Conservation (phyloP, 352 stramenopile species). For the Hyaloperonospora arabidopsidis region DNA sequence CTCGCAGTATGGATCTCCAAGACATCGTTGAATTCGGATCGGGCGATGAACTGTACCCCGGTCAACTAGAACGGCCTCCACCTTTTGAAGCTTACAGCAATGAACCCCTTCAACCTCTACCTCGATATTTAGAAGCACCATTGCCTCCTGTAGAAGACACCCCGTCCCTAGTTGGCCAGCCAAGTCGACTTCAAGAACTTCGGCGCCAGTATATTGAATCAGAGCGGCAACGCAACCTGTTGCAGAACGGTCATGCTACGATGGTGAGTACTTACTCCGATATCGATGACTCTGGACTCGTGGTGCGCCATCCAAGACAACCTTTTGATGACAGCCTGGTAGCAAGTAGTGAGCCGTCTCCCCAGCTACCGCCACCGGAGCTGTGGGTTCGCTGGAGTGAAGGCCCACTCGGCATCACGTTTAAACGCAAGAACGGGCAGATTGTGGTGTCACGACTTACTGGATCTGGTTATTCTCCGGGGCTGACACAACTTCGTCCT, state of each 20-base stretch:
- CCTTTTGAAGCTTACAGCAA: constrained; percentile 25
- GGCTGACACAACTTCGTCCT: constrained; percentile 52
- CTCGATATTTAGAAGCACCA: constrained; percentile 12
- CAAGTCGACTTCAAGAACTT: constrained; percentile 42
- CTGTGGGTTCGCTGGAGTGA: constrained; percentile 69
- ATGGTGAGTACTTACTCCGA: constrained; percentile 59
- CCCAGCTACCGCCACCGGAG: constrained; percentile 40
- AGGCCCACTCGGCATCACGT: constrained; percentile 68
- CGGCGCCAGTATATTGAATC: constrained; percentile 65
- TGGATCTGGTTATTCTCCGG: constrained; percentile 52
- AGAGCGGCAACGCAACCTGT: constrained; percentile 49
- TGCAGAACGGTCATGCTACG: constrained; percentile 22
- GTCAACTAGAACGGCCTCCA: constrained; percentile 18
- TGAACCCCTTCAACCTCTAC: constrained; percentile 13
- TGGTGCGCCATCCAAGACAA: constrained; percentile 29
- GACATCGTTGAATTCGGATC: constrained; percentile 19
- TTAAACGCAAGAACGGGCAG: constrained; percentile 68
- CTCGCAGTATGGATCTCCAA: constrained; percentile 19
- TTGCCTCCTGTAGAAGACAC: constrained; percentile 13
- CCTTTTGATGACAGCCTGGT: constrained; percentile 6
- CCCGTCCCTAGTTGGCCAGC: constrained; percentile 16
- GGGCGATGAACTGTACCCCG: constrained; percentile 17
- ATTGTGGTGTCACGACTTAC: constrained; percentile 75
- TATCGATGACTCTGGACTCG: constrained; percentile 58
- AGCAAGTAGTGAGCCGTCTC: constrained; percentile 1